A percentile compares a stretch with the other conserved stretches of the same genome.
These are phyloP conservation scores for Thamnidium elegans DNA, from an alignment of 192 early-diverging fungal genomes.

Conservation along the genomic window DNA sequence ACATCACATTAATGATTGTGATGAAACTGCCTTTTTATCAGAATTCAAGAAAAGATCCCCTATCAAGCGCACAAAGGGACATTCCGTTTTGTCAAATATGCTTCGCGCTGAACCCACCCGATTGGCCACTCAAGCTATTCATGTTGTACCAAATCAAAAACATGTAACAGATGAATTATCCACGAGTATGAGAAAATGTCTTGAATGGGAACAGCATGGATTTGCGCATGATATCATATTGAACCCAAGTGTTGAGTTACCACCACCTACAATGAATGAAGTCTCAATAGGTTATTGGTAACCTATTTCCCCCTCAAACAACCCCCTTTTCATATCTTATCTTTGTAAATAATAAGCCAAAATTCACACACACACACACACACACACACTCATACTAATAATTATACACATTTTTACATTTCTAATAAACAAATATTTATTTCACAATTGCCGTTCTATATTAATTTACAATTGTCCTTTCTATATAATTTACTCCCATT, in stretches of 20 bases:
- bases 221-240: no score
- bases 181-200: not conserved
- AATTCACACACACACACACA: not conserved
- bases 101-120: not conserved
- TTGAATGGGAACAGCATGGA: not conserved
- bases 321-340: not conserved
- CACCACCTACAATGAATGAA: no score
- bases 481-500: conserved; percentile 78
- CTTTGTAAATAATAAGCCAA: not conserved
- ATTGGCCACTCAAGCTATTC: not conserved
- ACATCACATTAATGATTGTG: not conserved
- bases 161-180: not conserved
- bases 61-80: not conserved
- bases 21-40: not conserved
- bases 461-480: not conserved
- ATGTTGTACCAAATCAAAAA: not conserved
- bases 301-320: no score
- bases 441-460: not conserved
- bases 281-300: no score
- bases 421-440: not conserved
- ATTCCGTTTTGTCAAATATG: conserved; percentile 2
- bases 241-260: no score
- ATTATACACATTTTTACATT: not conserved
- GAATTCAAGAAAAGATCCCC: not conserved
- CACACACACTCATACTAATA: not conserved